These are phyloP conservation scores for Malassezia sp. DNA, from an alignment of 1,284 basidiomycete genomes.

Conservation along the genomic window DNA sequence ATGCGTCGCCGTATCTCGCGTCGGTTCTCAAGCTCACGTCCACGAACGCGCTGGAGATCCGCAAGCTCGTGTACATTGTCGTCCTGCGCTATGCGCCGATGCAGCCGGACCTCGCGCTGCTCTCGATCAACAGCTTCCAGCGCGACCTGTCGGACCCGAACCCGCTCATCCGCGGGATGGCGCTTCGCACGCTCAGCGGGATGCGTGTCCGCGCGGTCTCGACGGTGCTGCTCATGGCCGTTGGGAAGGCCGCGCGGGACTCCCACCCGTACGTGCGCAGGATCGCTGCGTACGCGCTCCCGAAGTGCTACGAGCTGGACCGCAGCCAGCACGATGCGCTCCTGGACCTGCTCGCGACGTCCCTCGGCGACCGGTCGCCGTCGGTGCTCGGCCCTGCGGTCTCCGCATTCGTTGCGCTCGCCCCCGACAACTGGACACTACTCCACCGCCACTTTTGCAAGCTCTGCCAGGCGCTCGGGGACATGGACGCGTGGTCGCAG, in stretches of 20 bases:
- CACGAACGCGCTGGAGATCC: conserved; percentile 62
- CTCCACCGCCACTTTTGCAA: conserved; percentile 78
- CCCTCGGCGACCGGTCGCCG: conserved; percentile 72
- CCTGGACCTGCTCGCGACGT: conserved; percentile 61
- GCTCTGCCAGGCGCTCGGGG: conserved; percentile 68
- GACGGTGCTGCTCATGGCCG: conserved; percentile 70
- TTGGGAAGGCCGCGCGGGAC: conserved; percentile 81
- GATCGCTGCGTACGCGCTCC: conserved; percentile 74
- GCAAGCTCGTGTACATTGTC: conserved; percentile 95
- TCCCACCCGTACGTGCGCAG: conserved; percentile 87
- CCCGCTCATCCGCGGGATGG: conserved; percentile 78
- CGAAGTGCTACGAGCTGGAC: conserved; percentile 59
- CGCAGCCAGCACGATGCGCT: conserved; percentile 60
- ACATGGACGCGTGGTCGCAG: conserved; percentile 95
- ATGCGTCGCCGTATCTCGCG: conserved; percentile 65
- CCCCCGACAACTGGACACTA: conserved; percentile 53
- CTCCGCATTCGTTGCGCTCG: conserved; percentile 56
- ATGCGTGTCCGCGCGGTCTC: conserved; percentile 80
- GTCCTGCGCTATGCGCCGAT: conserved; percentile 69
- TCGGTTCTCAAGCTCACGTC: conserved; percentile 44
- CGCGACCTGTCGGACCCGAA: conserved; percentile 84
- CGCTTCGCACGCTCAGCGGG: conserved; percentile 78
- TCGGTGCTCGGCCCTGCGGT: conserved; percentile 76
- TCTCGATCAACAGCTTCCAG: conserved; percentile 98
- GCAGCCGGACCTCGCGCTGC: conserved; percentile 73